phyloP scores from a whole-genome alignment of 257 asterid species.

The Salvia rosmarinus region DNA sequence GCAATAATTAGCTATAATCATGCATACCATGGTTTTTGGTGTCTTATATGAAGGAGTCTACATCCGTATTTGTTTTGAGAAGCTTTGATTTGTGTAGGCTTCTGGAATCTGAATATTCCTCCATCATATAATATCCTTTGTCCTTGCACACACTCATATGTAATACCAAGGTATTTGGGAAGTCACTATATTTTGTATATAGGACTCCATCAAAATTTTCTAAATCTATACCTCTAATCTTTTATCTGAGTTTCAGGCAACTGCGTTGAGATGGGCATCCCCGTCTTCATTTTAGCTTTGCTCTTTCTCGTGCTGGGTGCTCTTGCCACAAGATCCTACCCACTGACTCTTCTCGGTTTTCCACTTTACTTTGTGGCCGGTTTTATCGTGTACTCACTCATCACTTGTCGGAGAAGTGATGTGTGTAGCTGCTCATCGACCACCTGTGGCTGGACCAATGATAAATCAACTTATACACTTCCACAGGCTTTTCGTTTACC shows the following conservation, averaged over 20 bases:
- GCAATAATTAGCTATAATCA: neutral
- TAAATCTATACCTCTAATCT: neutral
- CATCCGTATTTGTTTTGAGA: neutral
- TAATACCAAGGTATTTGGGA: neutral
- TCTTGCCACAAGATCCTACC: conserved; percentile 35
- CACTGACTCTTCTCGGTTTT: conserved; percentile 30
- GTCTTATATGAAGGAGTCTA: conserved; percentile 15
- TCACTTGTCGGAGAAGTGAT: conserved; percentile 33
- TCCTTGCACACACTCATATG: neutral
- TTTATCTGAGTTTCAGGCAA: conserved; percentile 10
- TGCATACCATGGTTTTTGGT: neutral
- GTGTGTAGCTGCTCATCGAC: conserved; percentile 31
- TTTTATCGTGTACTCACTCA: conserved; percentile 28
- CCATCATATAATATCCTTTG: neutral
- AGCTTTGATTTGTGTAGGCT: neutral
- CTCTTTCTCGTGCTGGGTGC: conserved; percentile 24
- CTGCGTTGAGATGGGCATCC: conserved; percentile 28
- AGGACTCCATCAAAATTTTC: neutral
- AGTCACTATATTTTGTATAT: neutral
- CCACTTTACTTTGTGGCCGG: conserved; percentile 36
- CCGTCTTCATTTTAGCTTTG: conserved; percentile 26
- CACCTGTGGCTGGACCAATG: conserved; percentile 49
- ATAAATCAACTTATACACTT: conserved; percentile 46
- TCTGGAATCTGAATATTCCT: neutral
- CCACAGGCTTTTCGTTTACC: conserved; percentile 45